Percentiles rank a stretch among this genome's conserved stretches.
Evolutionary conservation across 2,329 filamentous ascomycete genomes (phyloP).

Genomic region (Fusarium proliferatum): DNA sequence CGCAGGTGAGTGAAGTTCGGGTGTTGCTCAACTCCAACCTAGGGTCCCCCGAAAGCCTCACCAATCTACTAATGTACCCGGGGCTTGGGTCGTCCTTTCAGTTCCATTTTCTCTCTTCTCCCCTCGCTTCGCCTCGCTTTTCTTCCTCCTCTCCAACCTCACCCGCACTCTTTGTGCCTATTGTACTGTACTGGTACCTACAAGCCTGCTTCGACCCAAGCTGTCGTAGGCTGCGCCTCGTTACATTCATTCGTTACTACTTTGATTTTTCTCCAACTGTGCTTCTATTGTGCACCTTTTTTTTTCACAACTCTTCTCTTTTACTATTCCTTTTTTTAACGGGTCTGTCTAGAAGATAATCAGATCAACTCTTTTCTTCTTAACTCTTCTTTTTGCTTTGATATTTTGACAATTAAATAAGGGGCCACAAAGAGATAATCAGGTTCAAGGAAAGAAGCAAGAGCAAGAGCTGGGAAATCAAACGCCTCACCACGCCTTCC

Average conservation of each 20-base stretch:
- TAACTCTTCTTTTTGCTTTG: conserved; percentile 18
- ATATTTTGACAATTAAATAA: conserved; percentile 26
- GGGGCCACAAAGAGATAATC: conserved; percentile 16
- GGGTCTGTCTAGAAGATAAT: conserved; percentile 31
- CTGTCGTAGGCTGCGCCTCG: conserved; percentile 40
- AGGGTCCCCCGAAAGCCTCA: conserved; percentile 30
- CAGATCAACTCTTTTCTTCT: conserved; percentile 10
- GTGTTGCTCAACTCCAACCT: conserved; percentile 23
- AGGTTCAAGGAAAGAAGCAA: conserved; percentile 24
- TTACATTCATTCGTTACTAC: conserved; percentile 33
- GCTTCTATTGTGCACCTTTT: background rate
- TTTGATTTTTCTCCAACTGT: conserved; percentile 25
- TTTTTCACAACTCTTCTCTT: background rate
- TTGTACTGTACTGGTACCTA: background rate
- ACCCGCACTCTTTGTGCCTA: conserved; percentile 32
- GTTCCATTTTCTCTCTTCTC: conserved; percentile 6
- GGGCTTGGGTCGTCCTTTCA: conserved; percentile 12
- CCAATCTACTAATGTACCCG: conserved; percentile 6
- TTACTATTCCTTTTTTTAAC: conserved; percentile 5
- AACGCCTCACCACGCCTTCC: conserved; percentile 20
- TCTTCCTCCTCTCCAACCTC: conserved; percentile 23
- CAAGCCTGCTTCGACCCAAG: conserved; percentile 37
- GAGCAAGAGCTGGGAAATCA: conserved; percentile 25
- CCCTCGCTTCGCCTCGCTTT: conserved; percentile 5
- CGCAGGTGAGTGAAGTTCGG: conserved; percentile 12